Evolutionary conservation across 257 asterid genomes (phyloP), one percentile per base, ranked within the genome.

Genomic region (Solanum megistacrolobum): DNA sequence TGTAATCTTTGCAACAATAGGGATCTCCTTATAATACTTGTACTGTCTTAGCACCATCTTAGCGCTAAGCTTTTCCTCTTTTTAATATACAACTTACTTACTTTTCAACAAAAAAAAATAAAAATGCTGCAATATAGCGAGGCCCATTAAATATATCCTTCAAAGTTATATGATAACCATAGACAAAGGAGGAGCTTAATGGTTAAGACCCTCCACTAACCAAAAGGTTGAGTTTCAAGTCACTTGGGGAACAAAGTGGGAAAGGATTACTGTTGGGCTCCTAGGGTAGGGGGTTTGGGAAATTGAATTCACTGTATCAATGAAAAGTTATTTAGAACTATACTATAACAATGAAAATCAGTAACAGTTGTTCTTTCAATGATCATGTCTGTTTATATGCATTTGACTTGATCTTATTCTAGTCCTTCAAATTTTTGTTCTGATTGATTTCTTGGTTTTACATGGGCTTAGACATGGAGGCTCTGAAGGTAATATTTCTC

Each of bases 381-480:
- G 14, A 16, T 25, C 84, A 43, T 27, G 27, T 43, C 38, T 79
- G 66, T 79, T 27, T 79, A 41, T 60, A 9, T 79, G 39, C 85
- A 81, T 46, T 81, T 46, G 85, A 68, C 29, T 39, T 85, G 25
- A 86, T 43, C 32, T 29, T 86, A 38, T 86, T 46, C 76, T 68
- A 23, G 27, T 85, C 86, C 86, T 21, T 58, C 72, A 52, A 11
- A 5, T 32, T 83, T 55, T 58, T 9, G 27, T 65, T 34, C 76
- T 84, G 75, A 55, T 84, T 60, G 34, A 58, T 36, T 84, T 81
- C 68, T 25, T 29, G 85, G 65, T 84, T 60, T 83, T 60, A 83
- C n/a, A 25, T 16, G 75, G 68, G 34, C 75, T 38, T 84, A 89
- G 92, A 83, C 72, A 87, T 88, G 88, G 88, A 74, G 89, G 89